Conservation (phyloP, 352 stramenopile species). For the Globisporangium parvum region DNA sequence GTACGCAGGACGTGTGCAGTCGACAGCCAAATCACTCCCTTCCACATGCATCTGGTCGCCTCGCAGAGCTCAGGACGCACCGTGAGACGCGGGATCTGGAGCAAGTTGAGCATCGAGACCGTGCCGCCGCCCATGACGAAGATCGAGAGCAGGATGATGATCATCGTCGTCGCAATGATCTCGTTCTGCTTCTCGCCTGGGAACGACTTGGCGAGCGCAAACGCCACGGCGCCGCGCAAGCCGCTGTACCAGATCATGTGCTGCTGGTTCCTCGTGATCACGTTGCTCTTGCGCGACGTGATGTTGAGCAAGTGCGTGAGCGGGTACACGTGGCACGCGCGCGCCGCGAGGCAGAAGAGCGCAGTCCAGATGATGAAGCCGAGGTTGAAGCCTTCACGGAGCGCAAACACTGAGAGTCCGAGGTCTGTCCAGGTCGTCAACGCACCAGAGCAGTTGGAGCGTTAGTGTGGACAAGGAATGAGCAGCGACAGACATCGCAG, state of each 20-base stretch:
- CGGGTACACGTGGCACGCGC: conserved; percentile 86
- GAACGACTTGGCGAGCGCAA: conserved; percentile 88
- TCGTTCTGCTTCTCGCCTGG: conserved; percentile 79
- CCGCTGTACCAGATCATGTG: conserved; percentile 95
- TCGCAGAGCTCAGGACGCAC: conserved; percentile 21
- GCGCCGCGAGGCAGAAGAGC: conserved; percentile 76
- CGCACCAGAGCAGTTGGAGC: not conserved
- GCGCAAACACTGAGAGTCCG: conserved; percentile 85
- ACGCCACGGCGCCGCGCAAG: conserved; percentile 90
- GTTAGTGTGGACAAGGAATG: not conserved
- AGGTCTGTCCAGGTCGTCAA: conserved; percentile 48
- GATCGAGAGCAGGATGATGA: conserved; percentile 90
- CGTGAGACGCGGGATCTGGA: conserved; percentile 82
- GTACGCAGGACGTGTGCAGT: not conserved
- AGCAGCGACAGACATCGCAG: not conserved
- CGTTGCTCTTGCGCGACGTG: conserved; percentile 34
- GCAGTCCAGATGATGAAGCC: conserved; percentile 86
- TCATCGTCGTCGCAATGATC: conserved; percentile 88
- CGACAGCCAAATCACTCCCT: not conserved
- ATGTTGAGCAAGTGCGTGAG: conserved; percentile 68
- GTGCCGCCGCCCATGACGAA: conserved; percentile 90
- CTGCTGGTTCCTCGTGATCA: conserved; percentile 85
- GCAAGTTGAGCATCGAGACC: conserved; percentile 78
- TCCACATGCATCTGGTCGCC: not conserved
- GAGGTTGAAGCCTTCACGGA: conserved; percentile 72